Evolutionary conservation across 2,329 filamentous ascomycete species (phyloP).

Genomic region (Ceratocystis ficicola): DNA sequence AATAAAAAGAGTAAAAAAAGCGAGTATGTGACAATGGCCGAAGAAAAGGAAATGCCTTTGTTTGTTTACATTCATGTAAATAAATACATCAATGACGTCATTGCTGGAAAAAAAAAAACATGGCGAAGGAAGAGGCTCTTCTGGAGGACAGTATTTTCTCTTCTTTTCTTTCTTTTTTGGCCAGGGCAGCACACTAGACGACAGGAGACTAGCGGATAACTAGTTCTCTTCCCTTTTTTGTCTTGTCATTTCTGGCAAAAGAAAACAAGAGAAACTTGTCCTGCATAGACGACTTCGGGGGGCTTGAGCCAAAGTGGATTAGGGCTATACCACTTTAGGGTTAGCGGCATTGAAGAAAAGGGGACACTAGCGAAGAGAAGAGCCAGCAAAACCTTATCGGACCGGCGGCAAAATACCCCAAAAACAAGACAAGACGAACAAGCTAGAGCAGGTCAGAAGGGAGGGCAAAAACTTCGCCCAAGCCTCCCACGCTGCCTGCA

Average conservation of each 20-base stretch:
- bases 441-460: not conserved
- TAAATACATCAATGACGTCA: not conserved
- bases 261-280: not conserved
- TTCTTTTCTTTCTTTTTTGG: not conserved
- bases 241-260: not conserved
- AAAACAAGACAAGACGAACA: not conserved
- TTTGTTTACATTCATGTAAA: not conserved
- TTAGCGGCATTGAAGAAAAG: not conserved
- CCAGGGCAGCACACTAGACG: not conserved
- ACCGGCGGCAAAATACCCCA: not conserved
- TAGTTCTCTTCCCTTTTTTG: not conserved
- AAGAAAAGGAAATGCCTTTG: not conserved
- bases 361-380: not conserved
- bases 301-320: not conserved
- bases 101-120: not conserved
- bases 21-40: not conserved
- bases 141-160: not conserved
- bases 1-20: not conserved
- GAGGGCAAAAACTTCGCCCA: not conserved
- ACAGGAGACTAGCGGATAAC: not conserved
- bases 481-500: not conserved
- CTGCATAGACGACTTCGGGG: too few species aligned
- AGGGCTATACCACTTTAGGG: not conserved
- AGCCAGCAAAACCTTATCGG: not conserved
- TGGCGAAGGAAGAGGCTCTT: not conserved